Evolutionary conservation across 2,329 filamentous ascomycete genomes (phyloP), one percentile per base, ranked within the genome.

Genomic region (Penicillium brevicompactum): DNA sequence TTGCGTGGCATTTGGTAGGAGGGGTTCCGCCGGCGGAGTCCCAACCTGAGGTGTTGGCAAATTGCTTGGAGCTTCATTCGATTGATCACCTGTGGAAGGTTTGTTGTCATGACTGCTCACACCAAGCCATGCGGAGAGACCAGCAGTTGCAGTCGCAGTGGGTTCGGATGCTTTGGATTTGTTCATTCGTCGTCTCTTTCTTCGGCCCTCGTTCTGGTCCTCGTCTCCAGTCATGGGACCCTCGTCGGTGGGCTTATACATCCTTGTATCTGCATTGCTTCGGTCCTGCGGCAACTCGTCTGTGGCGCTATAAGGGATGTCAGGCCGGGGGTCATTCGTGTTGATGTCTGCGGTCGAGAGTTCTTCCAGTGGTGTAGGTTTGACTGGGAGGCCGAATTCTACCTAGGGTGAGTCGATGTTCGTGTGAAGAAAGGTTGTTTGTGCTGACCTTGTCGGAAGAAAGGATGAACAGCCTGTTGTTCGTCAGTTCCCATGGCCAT

Each of bases 401-500:
- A 42, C 37, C 50, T 11, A 24, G 11, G 8, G 47, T 55, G 31
- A 55, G 52, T 18, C 31, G 1, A 1, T 0, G 2, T 27, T 40
- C 7, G 21, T 16, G 16, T 24, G 24, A 5, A 3, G 32, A 24
- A 38, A 41, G 24, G 37, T 24, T 18, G 24, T 21, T 47, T 34
- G 22, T 46, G 56, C 60, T 60, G 51, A 77, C 76, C 71, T 71
- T 70, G 71, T 58, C 63, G 65, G 56, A 77, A 76, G 56, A 77
- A 77, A 21, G 75, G 74, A 62, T 76, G 73, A 52, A 77, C 66
- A 47, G 67, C 67, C 47, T 67, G 72, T 60, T 73, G 70, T 57
- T 73, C 71, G 61, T 67, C 63, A 53, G 71, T 70, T 60, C 66
- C 73, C 72, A 76, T 76, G 59, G 68, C 74, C 70, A 68, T 69